Evolutionary conservation across 768 basidiomycete genomes (phyloP).

Genomic region (Phylloporus arenicola): DNA sequence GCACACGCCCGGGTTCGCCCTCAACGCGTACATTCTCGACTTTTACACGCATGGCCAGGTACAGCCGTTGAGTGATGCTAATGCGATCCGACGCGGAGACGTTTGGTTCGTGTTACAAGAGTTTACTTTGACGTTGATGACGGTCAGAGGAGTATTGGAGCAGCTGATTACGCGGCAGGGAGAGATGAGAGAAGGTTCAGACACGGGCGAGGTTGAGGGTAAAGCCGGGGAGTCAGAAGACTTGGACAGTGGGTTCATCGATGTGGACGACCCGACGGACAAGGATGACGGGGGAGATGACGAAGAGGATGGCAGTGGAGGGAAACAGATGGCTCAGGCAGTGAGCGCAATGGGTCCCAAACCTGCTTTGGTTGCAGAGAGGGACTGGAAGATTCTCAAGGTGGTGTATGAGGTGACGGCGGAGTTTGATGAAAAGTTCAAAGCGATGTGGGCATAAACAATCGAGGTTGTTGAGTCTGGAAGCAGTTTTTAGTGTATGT

Average conservation of each 20-base stretch:
- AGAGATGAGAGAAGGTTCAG: slow-evolving; percentile 9
- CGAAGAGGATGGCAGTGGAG: slow-evolving; percentile 19
- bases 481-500: too few species aligned
- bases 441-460: slow-evolving; percentile 53
- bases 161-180: slow-evolving; percentile 36
- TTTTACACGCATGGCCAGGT: slow-evolving; percentile 65
- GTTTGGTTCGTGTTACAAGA: slow-evolving; percentile 63
- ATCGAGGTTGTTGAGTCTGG: neutral
- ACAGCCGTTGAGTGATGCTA: slow-evolving; percentile 42
- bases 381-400: slow-evolving; percentile 54
- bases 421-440: slow-evolving; percentile 58
- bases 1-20: slow-evolving; percentile 18
- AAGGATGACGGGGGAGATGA: slow-evolving; percentile 11
- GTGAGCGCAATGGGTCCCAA: slow-evolving; percentile 3
- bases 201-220: slow-evolving; percentile 14
- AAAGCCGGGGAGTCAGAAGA: slow-evolving; percentile 6
- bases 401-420: slow-evolving; percentile 38
- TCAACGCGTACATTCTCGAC: slow-evolving; percentile 66
- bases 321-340: neutral
- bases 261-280: slow-evolving; percentile 27
- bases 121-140: slow-evolving; percentile 46
- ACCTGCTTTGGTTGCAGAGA: slow-evolving; percentile 37
- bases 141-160: slow-evolving; percentile 46
- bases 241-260: slow-evolving; percentile 33
- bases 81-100: slow-evolving; percentile 56